phyloP scores from a whole-genome alignment of 2,329 filamentous ascomycete genomes.

The Neopestalotiopsis rosae region DNA sequence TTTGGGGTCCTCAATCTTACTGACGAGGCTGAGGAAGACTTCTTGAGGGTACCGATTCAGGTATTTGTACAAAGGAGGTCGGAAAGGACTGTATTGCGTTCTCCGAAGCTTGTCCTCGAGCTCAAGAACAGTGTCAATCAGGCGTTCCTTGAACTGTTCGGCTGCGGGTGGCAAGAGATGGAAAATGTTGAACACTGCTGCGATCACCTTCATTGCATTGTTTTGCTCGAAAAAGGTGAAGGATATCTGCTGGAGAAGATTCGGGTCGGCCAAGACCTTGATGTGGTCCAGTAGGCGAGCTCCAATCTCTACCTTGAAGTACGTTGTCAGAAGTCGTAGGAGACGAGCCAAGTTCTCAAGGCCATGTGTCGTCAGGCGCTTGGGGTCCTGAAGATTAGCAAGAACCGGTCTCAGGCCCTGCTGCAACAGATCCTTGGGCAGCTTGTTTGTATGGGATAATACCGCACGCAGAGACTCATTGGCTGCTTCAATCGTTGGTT shows the following conservation, averaged over 20 bases:
- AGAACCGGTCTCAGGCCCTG: slow-evolving; percentile 94
- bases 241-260: slow-evolving; percentile 83
- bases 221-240: slow-evolving; percentile 96
- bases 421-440: slow-evolving; percentile 94
- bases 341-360: slow-evolving; percentile 90
- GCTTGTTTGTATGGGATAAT: slow-evolving; percentile 83
- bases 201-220: slow-evolving; percentile 90
- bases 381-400: slow-evolving; percentile 92
- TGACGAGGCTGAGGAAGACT: slow-evolving; percentile 80
- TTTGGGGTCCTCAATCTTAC: slow-evolving; percentile 79
- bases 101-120: slow-evolving; percentile 84
- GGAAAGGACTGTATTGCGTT: slow-evolving; percentile 90
- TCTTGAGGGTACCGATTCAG: slow-evolving; percentile 92
- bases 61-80: slow-evolving; percentile 88
- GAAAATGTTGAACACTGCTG: slow-evolving; percentile 95
- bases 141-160: slow-evolving; percentile 85
- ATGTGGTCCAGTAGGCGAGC: slow-evolving; percentile 92
- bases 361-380: slow-evolving; percentile 85
- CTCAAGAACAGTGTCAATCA: slow-evolving; percentile 89
- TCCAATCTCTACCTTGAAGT: slow-evolving; percentile 99
- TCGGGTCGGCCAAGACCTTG: slow-evolving; percentile 84
- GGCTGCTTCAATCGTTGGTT: slow-evolving; percentile 90
- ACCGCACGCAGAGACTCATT: slow-evolving; percentile 90
- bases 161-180: slow-evolving; percentile 92
- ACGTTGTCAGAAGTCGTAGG: slow-evolving; percentile 90